These are phyloP conservation scores for Coemansia sp. DNA, from an alignment of 192 early-diverging fungal genomes.

Conservation along the genomic window DNA sequence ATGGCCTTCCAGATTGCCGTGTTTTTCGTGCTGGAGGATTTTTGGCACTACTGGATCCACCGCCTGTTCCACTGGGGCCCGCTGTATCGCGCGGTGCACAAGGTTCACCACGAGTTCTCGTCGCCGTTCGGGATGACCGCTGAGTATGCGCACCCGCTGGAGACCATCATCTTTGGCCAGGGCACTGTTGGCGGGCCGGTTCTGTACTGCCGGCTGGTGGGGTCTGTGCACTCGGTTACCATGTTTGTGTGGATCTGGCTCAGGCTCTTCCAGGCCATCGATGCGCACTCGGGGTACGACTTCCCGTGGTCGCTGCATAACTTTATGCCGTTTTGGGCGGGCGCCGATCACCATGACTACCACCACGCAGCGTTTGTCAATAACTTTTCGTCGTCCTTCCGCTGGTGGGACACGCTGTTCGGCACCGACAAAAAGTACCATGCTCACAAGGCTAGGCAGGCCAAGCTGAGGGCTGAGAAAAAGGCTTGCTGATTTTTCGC, in stretches of 20 bases:
- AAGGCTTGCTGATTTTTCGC: conserved; percentile 10
- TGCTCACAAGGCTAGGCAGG: conserved; percentile 50
- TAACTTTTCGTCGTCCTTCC: conserved; percentile 82
- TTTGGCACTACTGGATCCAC: conserved; percentile 91
- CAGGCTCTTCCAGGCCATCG: conserved; percentile 78
- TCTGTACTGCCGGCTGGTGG: conserved; percentile 62
- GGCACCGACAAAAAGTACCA: conserved; percentile 82
- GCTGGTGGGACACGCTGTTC: conserved; percentile 86
- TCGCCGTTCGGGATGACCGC: conserved; percentile 86
- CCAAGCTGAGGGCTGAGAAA: conserved; percentile 15
- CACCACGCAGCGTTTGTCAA: conserved; percentile 83
- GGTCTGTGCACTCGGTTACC: conserved; percentile 78
- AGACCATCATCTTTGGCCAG: conserved; percentile 79
- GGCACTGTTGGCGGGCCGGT: conserved; percentile 83
- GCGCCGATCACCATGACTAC: conserved; percentile 91
- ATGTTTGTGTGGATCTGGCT: conserved; percentile 82
- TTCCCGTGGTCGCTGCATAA: conserved; percentile 92
- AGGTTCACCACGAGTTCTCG: conserved; percentile 89
- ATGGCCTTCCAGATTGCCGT: conserved; percentile 65
- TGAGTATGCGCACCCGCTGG: conserved; percentile 88
- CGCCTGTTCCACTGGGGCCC: conserved; percentile 82
- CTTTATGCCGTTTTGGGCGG: conserved; percentile 86
- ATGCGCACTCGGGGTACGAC: conserved; percentile 92
- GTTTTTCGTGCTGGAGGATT: conserved; percentile 85
- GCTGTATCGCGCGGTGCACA: conserved; percentile 90